These are phyloP conservation scores for Daldinia caldariorum DNA, from an alignment of 495 filamentous ascomycete genomes.

Conservation along the genomic window DNA sequence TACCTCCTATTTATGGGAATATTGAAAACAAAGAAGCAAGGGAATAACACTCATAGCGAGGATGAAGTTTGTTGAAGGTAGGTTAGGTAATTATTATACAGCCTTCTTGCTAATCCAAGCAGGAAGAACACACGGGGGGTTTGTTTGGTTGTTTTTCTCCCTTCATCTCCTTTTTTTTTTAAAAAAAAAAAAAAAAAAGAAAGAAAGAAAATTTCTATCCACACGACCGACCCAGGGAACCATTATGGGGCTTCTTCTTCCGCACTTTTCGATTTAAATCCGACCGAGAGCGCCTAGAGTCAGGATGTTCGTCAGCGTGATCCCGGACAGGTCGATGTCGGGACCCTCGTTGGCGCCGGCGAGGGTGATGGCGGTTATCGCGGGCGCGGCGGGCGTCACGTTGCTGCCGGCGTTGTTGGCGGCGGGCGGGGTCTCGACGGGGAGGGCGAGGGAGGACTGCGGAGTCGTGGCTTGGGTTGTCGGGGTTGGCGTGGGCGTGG, in stretches of 20 bases:
- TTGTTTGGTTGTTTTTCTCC: too few species aligned
- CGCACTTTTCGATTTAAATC: neutral
- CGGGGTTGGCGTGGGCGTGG: constrained; percentile 1
- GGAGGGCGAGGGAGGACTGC: constrained; percentile 28
- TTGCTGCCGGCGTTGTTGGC: constrained; percentile 31
- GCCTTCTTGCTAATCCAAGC: constrained; percentile 2
- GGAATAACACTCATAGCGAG: neutral
- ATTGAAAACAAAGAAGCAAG: constrained; percentile 2
- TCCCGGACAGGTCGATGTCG: constrained; percentile 47
- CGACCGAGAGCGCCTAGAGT: constrained; percentile 40
- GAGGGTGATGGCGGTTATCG: constrained; percentile 36
- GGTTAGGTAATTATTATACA: constrained; percentile 19
- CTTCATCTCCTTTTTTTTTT: too few species aligned
- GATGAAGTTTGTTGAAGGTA: neutral
- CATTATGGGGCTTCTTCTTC: too few species aligned
- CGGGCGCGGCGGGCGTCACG: constrained; percentile 17
- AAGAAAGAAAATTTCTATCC: too few species aligned
- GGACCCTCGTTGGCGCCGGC: constrained; percentile 34
- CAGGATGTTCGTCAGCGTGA: constrained; percentile 46
- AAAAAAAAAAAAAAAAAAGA: too few species aligned
- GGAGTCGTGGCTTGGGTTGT: constrained; percentile 18
- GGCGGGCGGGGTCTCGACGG: constrained; percentile 28
- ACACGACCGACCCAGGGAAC: too few species aligned
- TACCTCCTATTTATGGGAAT: constrained; percentile 5
- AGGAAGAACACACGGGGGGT: too few species aligned